Percentiles rank a stretch among this genome's conserved stretches.
Evolutionary conservation across 805 yeast genomes (phyloP).

Genomic region (Candida germanica): DNA sequence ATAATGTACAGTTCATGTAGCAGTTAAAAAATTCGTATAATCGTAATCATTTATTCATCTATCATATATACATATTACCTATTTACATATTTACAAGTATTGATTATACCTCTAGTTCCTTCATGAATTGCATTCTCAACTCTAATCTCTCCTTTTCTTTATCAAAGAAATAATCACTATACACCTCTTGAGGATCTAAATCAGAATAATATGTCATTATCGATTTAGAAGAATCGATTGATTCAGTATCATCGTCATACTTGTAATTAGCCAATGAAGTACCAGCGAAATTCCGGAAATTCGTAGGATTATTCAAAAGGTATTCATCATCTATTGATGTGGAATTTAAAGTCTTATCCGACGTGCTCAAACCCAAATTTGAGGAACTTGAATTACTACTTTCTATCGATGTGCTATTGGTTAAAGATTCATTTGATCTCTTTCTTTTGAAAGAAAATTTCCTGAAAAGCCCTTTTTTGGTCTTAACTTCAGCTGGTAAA

Average conservation of each 20-base stretch:
- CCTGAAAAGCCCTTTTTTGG: slow-evolving; percentile 5
- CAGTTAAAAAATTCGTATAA: too few species aligned
- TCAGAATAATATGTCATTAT: slow-evolving; percentile 18
- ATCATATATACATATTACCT: neutral
- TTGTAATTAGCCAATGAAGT: slow-evolving; percentile 13
- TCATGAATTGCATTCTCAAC: slow-evolving; percentile 35
- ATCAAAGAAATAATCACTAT: slow-evolving; percentile 14
- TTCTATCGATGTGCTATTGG: neutral
- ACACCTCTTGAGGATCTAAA: slow-evolving; percentile 14
- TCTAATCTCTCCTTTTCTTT: slow-evolving; percentile 37
- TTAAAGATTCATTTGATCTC: slow-evolving; percentile 3
- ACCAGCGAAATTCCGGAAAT: slow-evolving; percentile 24
- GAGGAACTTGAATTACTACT: neutral
- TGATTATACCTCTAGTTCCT: slow-evolving; percentile 25
- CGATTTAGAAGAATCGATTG: slow-evolving; percentile 21
- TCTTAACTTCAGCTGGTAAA: slow-evolving; percentile 43
- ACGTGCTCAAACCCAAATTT: neutral
- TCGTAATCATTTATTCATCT: neutral
- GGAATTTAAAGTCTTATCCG: too few species aligned
- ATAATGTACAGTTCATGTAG: too few species aligned
- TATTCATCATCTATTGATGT: slow-evolving; percentile 26
- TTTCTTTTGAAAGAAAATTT: slow-evolving; percentile 10
- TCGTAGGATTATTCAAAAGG: slow-evolving; percentile 20
- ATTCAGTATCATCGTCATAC: slow-evolving; percentile 15
- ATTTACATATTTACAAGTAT: too few species aligned